Conservation (phyloP, 148 eudicot genomes). For the Rhododendron vialii region DNA sequence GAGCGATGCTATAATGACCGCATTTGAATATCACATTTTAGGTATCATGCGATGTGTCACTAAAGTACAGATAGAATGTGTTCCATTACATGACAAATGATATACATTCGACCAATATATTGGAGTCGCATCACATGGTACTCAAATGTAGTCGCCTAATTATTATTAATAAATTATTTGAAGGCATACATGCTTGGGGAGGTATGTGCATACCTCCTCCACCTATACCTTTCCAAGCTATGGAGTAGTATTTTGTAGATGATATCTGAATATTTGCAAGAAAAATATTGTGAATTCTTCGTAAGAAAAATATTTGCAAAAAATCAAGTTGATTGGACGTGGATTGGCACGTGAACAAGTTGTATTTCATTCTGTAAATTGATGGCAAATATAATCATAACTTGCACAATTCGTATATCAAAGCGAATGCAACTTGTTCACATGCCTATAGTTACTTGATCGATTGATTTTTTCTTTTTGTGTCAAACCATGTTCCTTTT, state of each 20-base stretch:
- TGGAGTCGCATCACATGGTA: not conserved
- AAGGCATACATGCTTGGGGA: not conserved
- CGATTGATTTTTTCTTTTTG: too few relatives aligned
- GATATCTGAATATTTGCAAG: not conserved
- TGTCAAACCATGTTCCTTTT: not conserved
- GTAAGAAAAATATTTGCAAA: too few relatives aligned
- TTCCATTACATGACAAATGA: too few relatives aligned
- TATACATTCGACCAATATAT: too few relatives aligned
- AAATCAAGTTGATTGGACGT: too few relatives aligned
- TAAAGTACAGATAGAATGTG: not conserved
- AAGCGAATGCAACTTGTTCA: too few relatives aligned
- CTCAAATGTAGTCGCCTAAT: not conserved
- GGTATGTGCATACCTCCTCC: not conserved
- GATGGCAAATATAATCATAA: too few relatives aligned
- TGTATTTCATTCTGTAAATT: not conserved
- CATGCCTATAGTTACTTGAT: too few relatives aligned
- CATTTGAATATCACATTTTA: too few relatives aligned
- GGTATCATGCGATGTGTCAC: not conserved
- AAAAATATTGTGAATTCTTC: not conserved
- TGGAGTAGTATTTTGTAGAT: too few relatives aligned
- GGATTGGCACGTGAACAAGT: not conserved
- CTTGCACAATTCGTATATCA: not conserved
- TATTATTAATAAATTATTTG: not conserved
- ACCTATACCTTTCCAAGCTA: not conserved
- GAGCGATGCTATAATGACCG: not conserved